A percentile compares a stretch with the other conserved stretches of the same genome.
phyloP scores from a whole-genome alignment of 192 early-diverging fungal genomes.

The Linnemannia schmuckeri region DNA sequence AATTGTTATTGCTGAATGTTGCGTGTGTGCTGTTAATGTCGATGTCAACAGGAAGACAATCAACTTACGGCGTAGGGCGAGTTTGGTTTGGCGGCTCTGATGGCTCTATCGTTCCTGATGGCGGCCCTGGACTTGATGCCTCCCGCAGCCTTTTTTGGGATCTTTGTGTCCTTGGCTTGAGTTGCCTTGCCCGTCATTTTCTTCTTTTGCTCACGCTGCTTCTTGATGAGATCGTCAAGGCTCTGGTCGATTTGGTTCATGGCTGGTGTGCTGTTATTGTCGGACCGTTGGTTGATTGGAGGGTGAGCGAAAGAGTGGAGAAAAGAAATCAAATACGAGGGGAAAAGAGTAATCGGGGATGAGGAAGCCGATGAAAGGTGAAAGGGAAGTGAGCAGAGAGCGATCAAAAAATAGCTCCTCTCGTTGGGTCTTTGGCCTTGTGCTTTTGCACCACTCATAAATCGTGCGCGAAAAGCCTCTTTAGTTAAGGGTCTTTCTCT shows the following conservation, averaged over 20 bases:
- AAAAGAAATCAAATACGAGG: background rate
- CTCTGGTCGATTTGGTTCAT: slow-evolving; percentile 40
- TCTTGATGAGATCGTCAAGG: slow-evolving; percentile 54
- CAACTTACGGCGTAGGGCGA: slow-evolving; percentile 49
- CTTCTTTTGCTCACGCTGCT: slow-evolving; percentile 32
- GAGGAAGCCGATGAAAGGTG: background rate
- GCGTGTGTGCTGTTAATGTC: background rate
- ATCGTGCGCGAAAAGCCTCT: too few relatives aligned
- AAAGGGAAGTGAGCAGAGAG: background rate
- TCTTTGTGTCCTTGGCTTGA: slow-evolving; percentile 13
- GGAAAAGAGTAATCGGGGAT: background rate
- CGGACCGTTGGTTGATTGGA: background rate
- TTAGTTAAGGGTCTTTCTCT: too few relatives aligned
- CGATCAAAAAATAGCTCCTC: too few relatives aligned
- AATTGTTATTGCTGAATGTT: background rate
- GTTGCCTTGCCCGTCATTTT: slow-evolving; percentile 6
- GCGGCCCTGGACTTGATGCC: slow-evolving; percentile 15
- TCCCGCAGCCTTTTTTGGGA: slow-evolving; percentile 20
- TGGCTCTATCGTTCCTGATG: slow-evolving; percentile 21
- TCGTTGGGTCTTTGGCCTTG: too few relatives aligned
- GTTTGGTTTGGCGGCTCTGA: slow-evolving; percentile 21
- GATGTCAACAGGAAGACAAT: background rate
- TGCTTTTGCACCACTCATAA: too few relatives aligned
- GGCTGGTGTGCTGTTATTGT: background rate
- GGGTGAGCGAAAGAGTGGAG: background rate